These are phyloP conservation scores for Entomortierella chlamydospora DNA, from an alignment of 192 early-diverging fungal genomes.

Conservation along the genomic window DNA sequence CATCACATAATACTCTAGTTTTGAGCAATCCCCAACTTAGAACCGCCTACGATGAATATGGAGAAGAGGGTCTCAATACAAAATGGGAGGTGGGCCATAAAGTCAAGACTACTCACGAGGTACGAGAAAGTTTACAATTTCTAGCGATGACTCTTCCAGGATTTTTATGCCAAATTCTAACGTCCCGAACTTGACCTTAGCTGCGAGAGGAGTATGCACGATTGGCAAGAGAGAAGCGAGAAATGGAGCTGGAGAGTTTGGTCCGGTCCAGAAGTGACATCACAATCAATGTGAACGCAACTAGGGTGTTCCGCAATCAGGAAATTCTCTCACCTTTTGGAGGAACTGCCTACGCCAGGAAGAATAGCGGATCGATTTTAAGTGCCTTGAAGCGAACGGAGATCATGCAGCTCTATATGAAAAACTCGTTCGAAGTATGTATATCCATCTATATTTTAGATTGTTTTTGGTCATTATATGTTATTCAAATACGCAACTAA, in stretches of 20 bases:
- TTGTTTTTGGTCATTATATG: background rate
- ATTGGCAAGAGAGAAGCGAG: slow-evolving; percentile 65
- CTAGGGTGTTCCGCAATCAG: slow-evolving; percentile 62
- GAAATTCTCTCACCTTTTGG: slow-evolving; percentile 58
- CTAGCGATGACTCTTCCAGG: background rate
- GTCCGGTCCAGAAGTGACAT: slow-evolving; percentile 71
- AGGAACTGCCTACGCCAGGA: slow-evolving; percentile 46
- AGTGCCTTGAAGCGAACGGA: slow-evolving; percentile 50
- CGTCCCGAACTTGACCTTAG: slow-evolving; percentile 29
- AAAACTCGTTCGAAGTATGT: slow-evolving; percentile 72
- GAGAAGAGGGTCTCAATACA: slow-evolving; percentile 85
- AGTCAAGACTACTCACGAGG: slow-evolving; percentile 75
- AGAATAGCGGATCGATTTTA: slow-evolving; percentile 14
- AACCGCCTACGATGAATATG: slow-evolving; percentile 91
- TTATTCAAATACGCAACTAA: background rate
- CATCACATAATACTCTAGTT: slow-evolving; percentile 54
- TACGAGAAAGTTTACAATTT: slow-evolving; percentile 2
- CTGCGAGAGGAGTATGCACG: slow-evolving; percentile 76
- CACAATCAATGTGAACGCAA: slow-evolving; percentile 63
- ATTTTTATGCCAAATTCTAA: background rate
- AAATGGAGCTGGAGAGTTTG: slow-evolving; percentile 73
- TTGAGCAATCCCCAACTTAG: slow-evolving; percentile 82
- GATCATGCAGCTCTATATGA: slow-evolving; percentile 64
- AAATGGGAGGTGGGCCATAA: slow-evolving; percentile 72
- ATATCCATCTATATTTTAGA: background rate